Percentiles rank a stretch among this genome's conserved stretches.
These are phyloP conservation scores for Begonia fuchsioides DNA, from an alignment of 306 rosid species.

Conservation along the genomic window DNA sequence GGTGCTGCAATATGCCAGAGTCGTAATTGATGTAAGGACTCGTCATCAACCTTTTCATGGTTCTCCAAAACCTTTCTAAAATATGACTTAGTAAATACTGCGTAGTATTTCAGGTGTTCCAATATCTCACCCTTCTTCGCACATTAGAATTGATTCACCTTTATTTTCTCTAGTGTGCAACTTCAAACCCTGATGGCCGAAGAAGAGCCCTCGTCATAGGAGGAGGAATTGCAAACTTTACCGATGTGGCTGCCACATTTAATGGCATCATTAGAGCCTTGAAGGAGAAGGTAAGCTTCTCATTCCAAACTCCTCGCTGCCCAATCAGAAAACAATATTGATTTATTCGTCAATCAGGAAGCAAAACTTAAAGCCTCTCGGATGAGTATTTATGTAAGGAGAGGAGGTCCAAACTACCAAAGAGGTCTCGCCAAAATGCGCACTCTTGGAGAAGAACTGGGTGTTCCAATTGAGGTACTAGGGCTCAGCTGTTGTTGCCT, in stretches of 20 bases:
- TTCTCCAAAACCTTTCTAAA: not conserved
- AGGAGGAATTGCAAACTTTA: slow-evolving; percentile 95
- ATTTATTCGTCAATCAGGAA: slow-evolving; percentile 30
- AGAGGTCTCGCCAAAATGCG: slow-evolving; percentile 77
- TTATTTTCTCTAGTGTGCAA: slow-evolving; percentile 57
- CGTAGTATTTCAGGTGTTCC: no score
- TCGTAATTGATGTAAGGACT: slow-evolving; percentile 71
- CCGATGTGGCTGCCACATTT: slow-evolving; percentile 93
- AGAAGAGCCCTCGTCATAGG: slow-evolving; percentile 88
- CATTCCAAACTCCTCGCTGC: not conserved
- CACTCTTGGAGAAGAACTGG: slow-evolving; percentile 69
- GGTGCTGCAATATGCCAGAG: slow-evolving; percentile 92
- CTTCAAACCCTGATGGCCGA: slow-evolving; percentile 77
- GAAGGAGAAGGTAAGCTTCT: slow-evolving; percentile 68
- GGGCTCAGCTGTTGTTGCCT: no score
- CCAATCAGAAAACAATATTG: not conserved
- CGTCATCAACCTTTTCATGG: slow-evolving; percentile 1
- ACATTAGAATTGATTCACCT: no score
- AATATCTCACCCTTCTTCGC: not conserved
- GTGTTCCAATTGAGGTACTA: slow-evolving; percentile 81
- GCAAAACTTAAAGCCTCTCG: slow-evolving; percentile 69
- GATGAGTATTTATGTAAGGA: slow-evolving; percentile 78
- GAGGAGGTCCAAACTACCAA: slow-evolving; percentile 99
- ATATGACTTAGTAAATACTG: no score
- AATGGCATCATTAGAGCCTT: slow-evolving; percentile 86